Evolutionary conservation across 345 rosid species (phyloP), one percentile per base, ranked within the genome.

Genomic region (Ricinus communis): DNA sequence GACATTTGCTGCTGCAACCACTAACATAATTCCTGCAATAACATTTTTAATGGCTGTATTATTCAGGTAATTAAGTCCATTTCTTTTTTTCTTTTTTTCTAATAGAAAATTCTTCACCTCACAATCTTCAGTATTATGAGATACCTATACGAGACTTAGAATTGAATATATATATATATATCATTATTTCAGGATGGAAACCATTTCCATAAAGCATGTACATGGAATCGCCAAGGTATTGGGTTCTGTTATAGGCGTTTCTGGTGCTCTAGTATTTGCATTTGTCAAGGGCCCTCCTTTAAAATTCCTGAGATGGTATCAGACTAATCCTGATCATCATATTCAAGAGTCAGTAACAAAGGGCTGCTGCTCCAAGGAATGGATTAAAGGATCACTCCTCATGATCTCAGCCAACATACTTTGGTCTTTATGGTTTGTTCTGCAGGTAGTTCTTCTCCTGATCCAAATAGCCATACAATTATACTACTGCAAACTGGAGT

Each of bases 1-100:
- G 55, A 91, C 97, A 38, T 87, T 91, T 71, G 98, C 98, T 9
- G 88, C 97, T 62, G 98, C 96, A 52, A 76, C 88, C 52, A 87
- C 94, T 64, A 93, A 91, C 80, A 79, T 84, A 16, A 78, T 91
- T 54, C 98, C 98, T 28, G 90, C 88, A 68, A 85, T 91, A 31
- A 90, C 98, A 36, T 86, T 93, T 66, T 41, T 80, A 59, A 73
- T 91, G 77, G 94, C 98, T 45, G 77, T 75, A 41, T 45, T 85
- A 15, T 76, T 89, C 24, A 84, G 94, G 97, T 91, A 33, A 49
- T 9, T 30, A 5, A 40, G 2, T 7, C 24, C 27, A 22, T 36
- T 43, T 8, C 10, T 60, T 38, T 40, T 41, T 3, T 11, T 6
- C 4, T 0, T 33, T 59, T 15, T 59, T 52, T n/a, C 16, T 50